Conservation (phyloP, 768 basidiomycete genomes). For the Paxillus involutus region DNA sequence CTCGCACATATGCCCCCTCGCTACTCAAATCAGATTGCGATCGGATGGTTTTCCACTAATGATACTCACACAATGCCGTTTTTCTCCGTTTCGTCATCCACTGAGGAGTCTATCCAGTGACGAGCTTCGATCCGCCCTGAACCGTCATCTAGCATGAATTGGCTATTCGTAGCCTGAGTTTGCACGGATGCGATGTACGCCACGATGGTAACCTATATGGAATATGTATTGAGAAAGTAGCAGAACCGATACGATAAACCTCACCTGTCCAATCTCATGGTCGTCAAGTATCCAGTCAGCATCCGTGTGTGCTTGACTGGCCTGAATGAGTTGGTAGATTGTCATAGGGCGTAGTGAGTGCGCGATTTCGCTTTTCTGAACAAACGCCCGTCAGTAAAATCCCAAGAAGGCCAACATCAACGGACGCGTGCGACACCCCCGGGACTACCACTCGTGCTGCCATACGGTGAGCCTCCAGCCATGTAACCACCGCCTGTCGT, state of each 20-base stretch:
- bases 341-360: constrained; percentile 73
- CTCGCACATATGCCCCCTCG: constrained; percentile 74
- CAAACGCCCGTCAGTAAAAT: background rate
- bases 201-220: constrained; percentile 64
- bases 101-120: constrained; percentile 75
- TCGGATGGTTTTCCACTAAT: constrained; percentile 1
- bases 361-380: constrained; percentile 37
- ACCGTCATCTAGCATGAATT: constrained; percentile 84
- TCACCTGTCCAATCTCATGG: constrained; percentile 76
- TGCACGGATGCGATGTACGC: constrained; percentile 71
- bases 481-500: constrained; percentile 57
- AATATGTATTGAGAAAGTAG: constrained; percentile 1
- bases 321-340: constrained; percentile 69
- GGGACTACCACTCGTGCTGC: constrained; percentile 57
- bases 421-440: constrained; percentile 48
- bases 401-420: constrained; percentile 1
- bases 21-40: constrained; percentile 35
- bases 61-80: constrained; percentile 45
- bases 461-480: constrained; percentile 59
- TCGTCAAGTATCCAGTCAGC: constrained; percentile 87
- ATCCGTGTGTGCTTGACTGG: constrained; percentile 84
- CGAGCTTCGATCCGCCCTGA: constrained; percentile 76
- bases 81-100: constrained; percentile 52
- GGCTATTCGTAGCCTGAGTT: constrained; percentile 75
- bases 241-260: constrained; percentile 2